Evolutionary conservation across 345 rosid genomes (phyloP), one percentile per base, ranked within the genome.

Genomic region (Corchorus capsularis): DNA sequence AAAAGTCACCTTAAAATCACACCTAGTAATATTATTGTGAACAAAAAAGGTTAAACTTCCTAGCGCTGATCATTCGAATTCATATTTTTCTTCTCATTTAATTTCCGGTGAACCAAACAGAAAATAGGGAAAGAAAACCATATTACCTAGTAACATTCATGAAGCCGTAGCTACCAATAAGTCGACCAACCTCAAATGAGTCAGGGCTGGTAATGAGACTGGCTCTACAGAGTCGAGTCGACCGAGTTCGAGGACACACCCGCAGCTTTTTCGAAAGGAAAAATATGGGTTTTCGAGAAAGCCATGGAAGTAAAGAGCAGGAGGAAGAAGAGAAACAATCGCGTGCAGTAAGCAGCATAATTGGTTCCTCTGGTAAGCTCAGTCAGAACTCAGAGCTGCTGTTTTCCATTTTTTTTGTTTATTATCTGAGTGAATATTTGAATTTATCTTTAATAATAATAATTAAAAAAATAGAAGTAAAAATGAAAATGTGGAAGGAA

Each of bases 121-220:
- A 59, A 34, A 15, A n/a, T 12, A 75, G 73, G 37, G 20, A 59
- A 47, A 37, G 20, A 2, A 68, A 79, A 75, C 47, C 17, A n/a
- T 53, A 35, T 70, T 68, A 94, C 98, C 98, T 93, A 7, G 99
- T 91, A 50, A 94, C 69, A 74, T 91, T 95, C 92, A 95, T 91
- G 88, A 91, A 95, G 54, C 98, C 99, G 19, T 91, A 95, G 89
- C 93, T 91, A 60, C 99, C 97, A 22, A 93, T 88, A 62, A 95
- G 93, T 61, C 88, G 80, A 17, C 99, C 99, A 8, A 95, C 99
- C 84, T 91, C 92, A 85, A 95, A 95, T 57, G 93, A 95, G 39
- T 85, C 93, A 6, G 99, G 83, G 70, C 76, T 85, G 20, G 93
- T 89, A 57, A 93, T 88, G 45, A 94, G 86, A 74, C 80, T 76